Percentiles rank a stretch among this genome's conserved stretches.
Conservation (phyloP, 2,329 filamentous ascomycete species). For the Hyphodiscus sp. region DNA sequence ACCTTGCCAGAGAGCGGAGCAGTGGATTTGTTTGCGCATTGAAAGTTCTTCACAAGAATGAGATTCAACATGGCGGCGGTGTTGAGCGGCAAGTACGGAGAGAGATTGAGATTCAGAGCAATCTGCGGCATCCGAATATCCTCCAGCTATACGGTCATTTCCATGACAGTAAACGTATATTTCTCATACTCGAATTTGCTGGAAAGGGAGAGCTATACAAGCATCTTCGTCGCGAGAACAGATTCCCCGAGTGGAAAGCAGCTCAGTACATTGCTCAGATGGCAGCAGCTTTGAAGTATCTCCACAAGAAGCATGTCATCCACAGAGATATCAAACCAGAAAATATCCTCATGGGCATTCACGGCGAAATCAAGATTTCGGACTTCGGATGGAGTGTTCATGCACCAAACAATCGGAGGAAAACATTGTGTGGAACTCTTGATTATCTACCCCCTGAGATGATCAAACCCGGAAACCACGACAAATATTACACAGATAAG, state of each 20-base stretch:
- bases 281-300: slow-evolving; percentile 78
- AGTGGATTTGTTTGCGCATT: slow-evolving; percentile 66
- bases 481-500: slow-evolving; percentile 91
- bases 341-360: slow-evolving; percentile 92
- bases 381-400: slow-evolving; percentile 99
- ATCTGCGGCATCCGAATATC: slow-evolving; percentile 66
- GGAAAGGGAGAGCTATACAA: slow-evolving; percentile 69
- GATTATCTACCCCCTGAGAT: slow-evolving; percentile 98
- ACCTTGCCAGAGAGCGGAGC: slow-evolving; percentile 61
- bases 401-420: slow-evolving; percentile 85
- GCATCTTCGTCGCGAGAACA: slow-evolving; percentile 60
- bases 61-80: slow-evolving; percentile 53
- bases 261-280: slow-evolving; percentile 70
- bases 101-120: slow-evolving; percentile 70
- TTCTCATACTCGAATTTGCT: slow-evolving; percentile 67
- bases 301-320: slow-evolving; percentile 96
- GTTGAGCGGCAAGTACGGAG: slow-evolving; percentile 68
- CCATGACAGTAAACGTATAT: slow-evolving; percentile 67
- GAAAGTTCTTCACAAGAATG: slow-evolving; percentile 68
- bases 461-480: slow-evolving; percentile 72
- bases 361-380: slow-evolving; percentile 97
- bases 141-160: slow-evolving; percentile 66
- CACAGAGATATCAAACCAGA: slow-evolving; percentile 97
- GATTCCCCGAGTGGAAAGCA: slow-evolving; percentile 66
- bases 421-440: slow-evolving; percentile 94